Evolutionary conservation across 78 protist genomes (phyloP).

Genomic region (Dictyostelium capitatum): DNA sequence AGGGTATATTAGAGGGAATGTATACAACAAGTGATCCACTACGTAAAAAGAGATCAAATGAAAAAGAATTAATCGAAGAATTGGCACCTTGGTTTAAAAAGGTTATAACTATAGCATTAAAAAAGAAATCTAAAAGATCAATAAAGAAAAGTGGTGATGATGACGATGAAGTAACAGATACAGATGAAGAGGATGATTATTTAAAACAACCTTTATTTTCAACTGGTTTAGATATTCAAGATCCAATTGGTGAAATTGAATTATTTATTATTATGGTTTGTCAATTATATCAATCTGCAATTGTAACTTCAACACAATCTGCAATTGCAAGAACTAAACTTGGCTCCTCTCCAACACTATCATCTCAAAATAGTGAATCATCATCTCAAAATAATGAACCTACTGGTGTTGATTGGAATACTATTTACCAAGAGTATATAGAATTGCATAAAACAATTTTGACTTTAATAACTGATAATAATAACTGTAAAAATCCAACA

Average conservation of each 20-base stretch:
- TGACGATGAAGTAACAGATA: neutral
- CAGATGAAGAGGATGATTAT: neutral
- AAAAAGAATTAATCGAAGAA: neutral
- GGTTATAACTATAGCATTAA: neutral
- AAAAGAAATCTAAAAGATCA: neutral
- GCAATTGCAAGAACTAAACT: neutral
- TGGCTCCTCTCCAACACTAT: neutral
- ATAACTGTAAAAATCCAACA: neutral
- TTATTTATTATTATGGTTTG: conserved; percentile 3
- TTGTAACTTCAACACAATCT: neutral
- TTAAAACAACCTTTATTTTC: neutral
- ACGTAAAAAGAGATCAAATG: neutral
- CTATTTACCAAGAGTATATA: neutral
- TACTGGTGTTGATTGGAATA: neutral
- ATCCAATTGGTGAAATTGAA: conserved; percentile 7
- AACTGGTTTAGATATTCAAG: neutral
- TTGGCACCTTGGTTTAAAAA: conserved; percentile 3
- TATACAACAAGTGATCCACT: neutral
- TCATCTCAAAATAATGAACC: no score
- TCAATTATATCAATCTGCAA: conserved; percentile 3
- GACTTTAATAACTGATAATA: neutral
- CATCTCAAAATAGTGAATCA: neutral
- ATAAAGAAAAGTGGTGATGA: neutral
- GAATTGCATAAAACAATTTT: neutral
- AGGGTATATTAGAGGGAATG: neutral